Evolutionary conservation across 2,329 filamentous ascomycete genomes (phyloP), one percentile per base, ranked within the genome.

Genomic region (Colletotrichum chlorophyti): DNA sequence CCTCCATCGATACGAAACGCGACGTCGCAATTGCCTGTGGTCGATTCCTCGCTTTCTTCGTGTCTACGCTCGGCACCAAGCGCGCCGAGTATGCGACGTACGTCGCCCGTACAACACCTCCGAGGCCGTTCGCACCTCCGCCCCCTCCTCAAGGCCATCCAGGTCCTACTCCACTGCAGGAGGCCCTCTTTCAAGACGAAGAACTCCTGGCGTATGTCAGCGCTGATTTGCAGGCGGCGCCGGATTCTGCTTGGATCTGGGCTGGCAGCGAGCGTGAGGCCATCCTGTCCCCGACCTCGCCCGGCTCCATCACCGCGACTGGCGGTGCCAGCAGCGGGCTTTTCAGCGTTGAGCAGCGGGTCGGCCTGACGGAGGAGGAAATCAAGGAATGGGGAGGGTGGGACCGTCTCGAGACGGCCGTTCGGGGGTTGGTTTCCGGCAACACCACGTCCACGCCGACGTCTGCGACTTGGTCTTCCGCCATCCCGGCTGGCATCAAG

Each of bases 141-240:
- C 59, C 54, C 10, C 63, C 65, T 0, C 63, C 66, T 4, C 70
- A 64, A 37, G 59, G 46, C 15, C 66, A 38, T 42, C 45, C 46
- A 23, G 65, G 24, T 38, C 66, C 58, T 45, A 68, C 58, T 40
- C 64, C 47, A 50, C 64, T 65, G 50, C 74, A 75, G 48, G 76
- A 79, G 4, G 68, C 70, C 1, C 65, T 82, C 15, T 45, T 78
- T 41, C 79, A 81, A 3, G 93, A 99, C 67, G 93, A 98, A 69
- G 94, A 97, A 70, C 83, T 98, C 65, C 77, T 98, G 24, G 91
- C 88, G 0, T 97, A 97, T 66, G 86, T 91, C 1, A 94, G 91
- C 26, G 91, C 89, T 0, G 95, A 98, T 73, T 80, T 96, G 67
- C 94, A 98, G 73, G 90, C 89, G 1, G 86, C 83, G n/a, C 80